phyloP scores from a whole-genome alignment of 2,329 filamentous ascomycete species.

The Acephala macrosclerotiorum region DNA sequence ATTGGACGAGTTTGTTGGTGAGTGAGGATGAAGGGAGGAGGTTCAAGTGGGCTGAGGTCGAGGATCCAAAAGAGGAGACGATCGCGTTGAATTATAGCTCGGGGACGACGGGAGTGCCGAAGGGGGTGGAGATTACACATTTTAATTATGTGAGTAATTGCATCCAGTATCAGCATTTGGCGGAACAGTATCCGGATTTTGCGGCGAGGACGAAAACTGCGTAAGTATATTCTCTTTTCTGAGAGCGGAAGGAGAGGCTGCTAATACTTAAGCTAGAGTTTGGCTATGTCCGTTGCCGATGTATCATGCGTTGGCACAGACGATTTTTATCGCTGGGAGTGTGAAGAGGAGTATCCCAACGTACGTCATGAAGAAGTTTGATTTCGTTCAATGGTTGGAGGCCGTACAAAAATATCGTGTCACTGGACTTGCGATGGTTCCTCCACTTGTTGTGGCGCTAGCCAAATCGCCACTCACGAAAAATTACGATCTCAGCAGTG shows the following conservation, averaged over 20 bases:
- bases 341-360: slow-evolving; percentile 66
- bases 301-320: slow-evolving; percentile 79
- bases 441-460: slow-evolving; percentile 77
- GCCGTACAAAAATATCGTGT: slow-evolving; percentile 74
- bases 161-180: slow-evolving; percentile 57
- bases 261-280: slow-evolving; percentile 27
- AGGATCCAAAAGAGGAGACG: slow-evolving; percentile 49
- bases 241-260: slow-evolving; percentile 60
- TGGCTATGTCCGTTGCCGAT: slow-evolving; percentile 50
- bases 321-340: slow-evolving; percentile 68
- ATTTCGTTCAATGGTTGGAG: slow-evolving; percentile 75
- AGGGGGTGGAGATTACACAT: slow-evolving; percentile 72
- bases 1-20: slow-evolving; percentile 71
- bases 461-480: slow-evolving; percentile 79
- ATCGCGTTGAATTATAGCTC: slow-evolving; percentile 82
- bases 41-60: slow-evolving; percentile 65
- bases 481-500: slow-evolving; percentile 78
- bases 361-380: slow-evolving; percentile 82
- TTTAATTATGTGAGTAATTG: slow-evolving; percentile 34
- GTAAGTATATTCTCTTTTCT: slow-evolving; percentile 82
- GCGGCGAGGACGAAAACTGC: slow-evolving; percentile 74
- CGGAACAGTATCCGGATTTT: slow-evolving; percentile 61
- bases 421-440: slow-evolving; percentile 71
- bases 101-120: slow-evolving; percentile 83
- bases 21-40: slow-evolving; percentile 56